A percentile compares a stretch with the other conserved stretches of the same genome.
These are phyloP conservation scores for Massospora cicadina DNA, from an alignment of 371 early-diverging fungal genomes.

Conservation along the genomic window DNA sequence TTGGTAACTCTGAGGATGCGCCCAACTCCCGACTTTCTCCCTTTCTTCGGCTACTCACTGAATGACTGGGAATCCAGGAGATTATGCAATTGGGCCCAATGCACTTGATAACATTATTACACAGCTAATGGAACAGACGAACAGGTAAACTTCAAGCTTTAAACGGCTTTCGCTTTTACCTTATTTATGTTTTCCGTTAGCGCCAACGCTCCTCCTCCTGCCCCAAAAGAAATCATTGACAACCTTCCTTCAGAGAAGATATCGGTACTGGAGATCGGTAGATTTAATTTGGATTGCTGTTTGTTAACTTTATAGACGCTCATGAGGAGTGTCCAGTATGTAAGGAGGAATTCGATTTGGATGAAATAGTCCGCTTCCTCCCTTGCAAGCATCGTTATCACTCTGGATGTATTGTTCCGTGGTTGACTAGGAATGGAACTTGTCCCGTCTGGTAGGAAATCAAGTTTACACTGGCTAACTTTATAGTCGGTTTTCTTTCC, in stretches of 20 bases:
- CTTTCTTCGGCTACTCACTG: conserved; percentile 9
- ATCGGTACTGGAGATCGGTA: neutral
- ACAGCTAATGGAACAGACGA: conserved; percentile 54
- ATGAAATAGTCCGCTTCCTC: neutral
- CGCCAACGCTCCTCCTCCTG: conserved; percentile 9
- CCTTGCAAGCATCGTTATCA: conserved; percentile 9
- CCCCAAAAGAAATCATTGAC: neutral
- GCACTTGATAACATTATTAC: conserved; percentile 61
- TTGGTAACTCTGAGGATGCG: conserved; percentile 18
- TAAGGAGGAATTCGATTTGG: neutral
- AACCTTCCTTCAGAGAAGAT: neutral
- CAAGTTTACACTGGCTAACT: neutral
- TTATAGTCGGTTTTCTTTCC: neutral
- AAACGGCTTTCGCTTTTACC: neutral
- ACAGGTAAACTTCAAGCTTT: conserved; percentile 7
- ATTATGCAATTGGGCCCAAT: conserved; percentile 35
- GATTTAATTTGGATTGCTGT: neutral
- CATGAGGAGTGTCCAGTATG: conserved; percentile 8
- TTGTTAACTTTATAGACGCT: neutral
- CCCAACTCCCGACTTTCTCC: conserved; percentile 1
- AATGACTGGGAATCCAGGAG: conserved; percentile 29
- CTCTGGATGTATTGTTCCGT: conserved; percentile 7
- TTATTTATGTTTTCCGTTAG: neutral
- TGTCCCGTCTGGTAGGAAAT: conserved; percentile 9
- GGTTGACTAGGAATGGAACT: conserved; percentile 8